phyloP scores from a whole-genome alignment of 2,329 filamentous ascomycete species.

The Penicillium concentricum region DNA sequence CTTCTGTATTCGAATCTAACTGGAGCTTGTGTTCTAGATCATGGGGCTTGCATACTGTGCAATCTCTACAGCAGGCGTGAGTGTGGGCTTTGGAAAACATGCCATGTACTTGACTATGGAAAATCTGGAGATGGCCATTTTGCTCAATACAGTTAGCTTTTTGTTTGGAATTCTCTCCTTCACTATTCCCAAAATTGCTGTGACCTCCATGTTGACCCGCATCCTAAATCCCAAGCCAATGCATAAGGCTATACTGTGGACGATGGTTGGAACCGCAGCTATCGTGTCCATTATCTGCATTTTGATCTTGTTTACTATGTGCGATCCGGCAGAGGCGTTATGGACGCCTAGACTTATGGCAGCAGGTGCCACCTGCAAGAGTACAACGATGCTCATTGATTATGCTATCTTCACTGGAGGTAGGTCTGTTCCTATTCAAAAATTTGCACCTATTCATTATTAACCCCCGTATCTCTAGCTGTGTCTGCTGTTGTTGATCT shows the following conservation, averaged over 20 bases:
- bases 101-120: constrained; percentile 29
- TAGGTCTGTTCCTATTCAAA: constrained; percentile 18
- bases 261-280: constrained; percentile 31
- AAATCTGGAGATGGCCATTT: constrained; percentile 27
- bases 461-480: constrained; percentile 15
- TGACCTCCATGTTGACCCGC: constrained; percentile 27
- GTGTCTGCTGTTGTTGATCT: constrained; percentile 35
- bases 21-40: constrained; percentile 23
- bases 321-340: constrained; percentile 39
- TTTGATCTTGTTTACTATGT: constrained; percentile 46
- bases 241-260: constrained; percentile 24
- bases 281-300: constrained; percentile 37
- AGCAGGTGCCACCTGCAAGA: constrained; percentile 38
- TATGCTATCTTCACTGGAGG: constrained; percentile 44
- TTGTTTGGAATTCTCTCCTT: constrained; percentile 32
- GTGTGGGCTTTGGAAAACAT: constrained; percentile 44
- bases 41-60: constrained; percentile 36
- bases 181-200: constrained; percentile 30
- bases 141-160: constrained; percentile 29
- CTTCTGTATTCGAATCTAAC: background rate
- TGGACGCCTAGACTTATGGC: constrained; percentile 37
- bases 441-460: background rate
- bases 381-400: constrained; percentile 37
- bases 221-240: constrained; percentile 27
- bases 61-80: constrained; percentile 37